Conservation (phyloP, 306 rosid genomes). For the Lathyrus aphaca region DNA sequence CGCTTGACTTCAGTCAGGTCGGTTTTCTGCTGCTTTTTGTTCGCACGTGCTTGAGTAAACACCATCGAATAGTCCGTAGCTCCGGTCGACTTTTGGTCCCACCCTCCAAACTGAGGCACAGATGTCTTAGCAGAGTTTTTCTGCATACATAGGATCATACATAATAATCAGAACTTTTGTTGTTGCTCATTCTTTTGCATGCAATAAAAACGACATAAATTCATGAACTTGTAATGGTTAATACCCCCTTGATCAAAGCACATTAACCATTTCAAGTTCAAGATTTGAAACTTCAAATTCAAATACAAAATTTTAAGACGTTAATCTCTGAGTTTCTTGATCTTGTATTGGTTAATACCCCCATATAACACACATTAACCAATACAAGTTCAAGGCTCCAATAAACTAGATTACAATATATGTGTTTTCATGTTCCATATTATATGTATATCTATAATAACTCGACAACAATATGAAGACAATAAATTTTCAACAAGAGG, state of each 20-base stretch:
- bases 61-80: conserved; percentile 65
- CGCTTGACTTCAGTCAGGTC: conserved; percentile 58
- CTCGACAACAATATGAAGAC: conserved; percentile 5
- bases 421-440: not conserved
- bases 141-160: conserved; percentile 43
- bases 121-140: conserved; percentile 44
- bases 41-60: conserved; percentile 71
- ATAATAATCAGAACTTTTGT: not conserved
- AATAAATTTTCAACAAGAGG: not conserved
- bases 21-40: conserved; percentile 56
- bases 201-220: not conserved
- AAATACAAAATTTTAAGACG: not conserved
- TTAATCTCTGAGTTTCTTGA: conserved; percentile 27
- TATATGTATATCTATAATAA: not conserved
- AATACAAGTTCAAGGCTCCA: conserved; percentile 38
- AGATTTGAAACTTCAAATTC: conserved; percentile 1
- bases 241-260: conserved; percentile 23
- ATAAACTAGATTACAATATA: not conserved
- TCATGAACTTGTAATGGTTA: conserved; percentile 13
- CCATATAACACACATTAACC: conserved; percentile 44
- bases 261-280: conserved; percentile 45
- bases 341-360: conserved; percentile 40
- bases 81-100: conserved; percentile 63
- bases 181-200: conserved; percentile 18
- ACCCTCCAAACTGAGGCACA: conserved; percentile 89